Percentiles rank a stretch among this genome's conserved stretches.
Evolutionary conservation across 164 flowering plant genomes (phyloP).

Genomic region (Kingdonia uniflora): DNA sequence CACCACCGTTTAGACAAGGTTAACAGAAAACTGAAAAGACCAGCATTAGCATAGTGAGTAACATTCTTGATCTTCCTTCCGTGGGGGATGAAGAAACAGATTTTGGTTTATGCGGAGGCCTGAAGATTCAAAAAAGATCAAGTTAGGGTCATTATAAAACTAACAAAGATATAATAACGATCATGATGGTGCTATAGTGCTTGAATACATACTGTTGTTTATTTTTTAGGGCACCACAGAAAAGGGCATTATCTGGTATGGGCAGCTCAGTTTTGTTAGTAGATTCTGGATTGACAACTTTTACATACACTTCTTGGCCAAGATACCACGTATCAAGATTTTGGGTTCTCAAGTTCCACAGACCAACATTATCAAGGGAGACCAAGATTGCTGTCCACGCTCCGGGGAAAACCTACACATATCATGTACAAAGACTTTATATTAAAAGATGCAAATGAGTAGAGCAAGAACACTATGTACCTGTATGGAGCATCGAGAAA

Average conservation of each 20-base stretch:
- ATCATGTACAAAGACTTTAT: too few relatives aligned
- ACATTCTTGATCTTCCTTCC: constrained; percentile 11
- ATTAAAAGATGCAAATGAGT: too few relatives aligned
- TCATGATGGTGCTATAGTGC: too few relatives aligned
- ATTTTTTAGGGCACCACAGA: constrained; percentile 54
- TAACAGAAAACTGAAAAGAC: constrained; percentile 22
- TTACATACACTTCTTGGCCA: constrained; percentile 81
- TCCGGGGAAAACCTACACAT: constrained; percentile 72
- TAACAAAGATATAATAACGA: too few relatives aligned
- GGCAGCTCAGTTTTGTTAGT: constrained; percentile 74
- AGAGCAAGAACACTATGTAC: constrained; percentile 21
- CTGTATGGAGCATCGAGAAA: constrained; percentile 69
- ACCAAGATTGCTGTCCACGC: constrained; percentile 90
- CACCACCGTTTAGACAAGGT: background rate
- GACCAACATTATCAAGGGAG: constrained; percentile 86
- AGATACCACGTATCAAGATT: constrained; percentile 92
- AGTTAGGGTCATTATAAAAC: background rate
- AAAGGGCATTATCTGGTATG: constrained; percentile 69
- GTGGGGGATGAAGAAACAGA: constrained; percentile 26
- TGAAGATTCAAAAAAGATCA: constrained; percentile 13
- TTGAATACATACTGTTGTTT: constrained; percentile 51
- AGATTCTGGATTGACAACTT: constrained; percentile 68
- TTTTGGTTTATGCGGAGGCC: constrained; percentile 35
- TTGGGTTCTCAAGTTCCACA: constrained; percentile 86
- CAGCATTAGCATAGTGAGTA: constrained; percentile 23